A percentile compares a stretch with the other conserved stretches of the same genome.
Evolutionary conservation across 1,284 basidiomycete genomes (phyloP).

Genomic region (Ceratobasidium theobromae): DNA sequence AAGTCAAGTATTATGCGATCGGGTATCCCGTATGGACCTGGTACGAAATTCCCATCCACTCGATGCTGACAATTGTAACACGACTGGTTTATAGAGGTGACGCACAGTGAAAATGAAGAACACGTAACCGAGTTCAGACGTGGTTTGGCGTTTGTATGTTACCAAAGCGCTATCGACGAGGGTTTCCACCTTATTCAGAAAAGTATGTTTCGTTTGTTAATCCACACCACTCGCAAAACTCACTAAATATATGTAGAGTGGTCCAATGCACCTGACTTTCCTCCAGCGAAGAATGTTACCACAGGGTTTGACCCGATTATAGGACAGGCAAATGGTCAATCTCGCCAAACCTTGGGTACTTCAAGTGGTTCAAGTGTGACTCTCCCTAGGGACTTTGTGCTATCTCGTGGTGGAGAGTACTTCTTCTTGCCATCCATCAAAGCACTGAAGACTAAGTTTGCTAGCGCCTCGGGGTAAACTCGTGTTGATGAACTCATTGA

Average conservation of each 20-base stretch:
- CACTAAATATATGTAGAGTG: conserved; percentile 35
- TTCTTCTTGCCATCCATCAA: conserved; percentile 50
- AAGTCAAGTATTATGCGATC: conserved; percentile 48
- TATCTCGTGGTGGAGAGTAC: conserved; percentile 49
- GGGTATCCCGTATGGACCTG: conserved; percentile 50
- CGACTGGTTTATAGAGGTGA: conserved; percentile 40
- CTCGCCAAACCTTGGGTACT: conserved; percentile 46
- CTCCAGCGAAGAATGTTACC: conserved; percentile 31
- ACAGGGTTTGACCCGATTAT: conserved; percentile 46
- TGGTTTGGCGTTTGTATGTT: conserved; percentile 54
- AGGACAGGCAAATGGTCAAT: conserved; percentile 44
- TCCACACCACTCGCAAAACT: background rate
- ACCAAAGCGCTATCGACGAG: conserved; percentile 50
- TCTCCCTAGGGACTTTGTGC: conserved; percentile 42
- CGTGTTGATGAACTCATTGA: too few species aligned
- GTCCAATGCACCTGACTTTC: conserved; percentile 41
- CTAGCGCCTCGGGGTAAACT: too few species aligned
- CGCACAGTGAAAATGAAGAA: conserved; percentile 43
- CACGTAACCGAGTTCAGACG: conserved; percentile 48
- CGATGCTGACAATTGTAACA: background rate
- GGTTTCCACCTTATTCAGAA: conserved; percentile 56
- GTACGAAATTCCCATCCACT: conserved; percentile 37
- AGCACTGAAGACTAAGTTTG: conserved; percentile 42
- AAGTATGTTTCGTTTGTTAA: conserved; percentile 38
- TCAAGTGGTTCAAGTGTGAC: conserved; percentile 40